Evolutionary conservation across 106 monocot genomes (phyloP).

Genomic region (Iris macrosiphon): DNA sequence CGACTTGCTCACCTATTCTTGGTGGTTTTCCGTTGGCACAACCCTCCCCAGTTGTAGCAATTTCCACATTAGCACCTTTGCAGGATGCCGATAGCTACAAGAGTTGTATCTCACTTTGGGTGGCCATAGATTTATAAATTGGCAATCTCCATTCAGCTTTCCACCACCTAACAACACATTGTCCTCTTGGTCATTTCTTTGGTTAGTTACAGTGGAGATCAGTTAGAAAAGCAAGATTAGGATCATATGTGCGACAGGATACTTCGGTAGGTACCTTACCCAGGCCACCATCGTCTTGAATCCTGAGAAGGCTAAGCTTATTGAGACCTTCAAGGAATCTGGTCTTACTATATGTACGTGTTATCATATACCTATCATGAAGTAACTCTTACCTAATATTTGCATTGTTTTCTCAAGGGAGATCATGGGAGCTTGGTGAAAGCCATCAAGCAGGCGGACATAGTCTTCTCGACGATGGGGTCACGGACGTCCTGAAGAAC

Average conservation of each 20-base stretch:
- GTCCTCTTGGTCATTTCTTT: too few relatives aligned
- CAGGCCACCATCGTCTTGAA: not conserved
- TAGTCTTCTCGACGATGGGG: slow-evolving; percentile 15
- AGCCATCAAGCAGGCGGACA: slow-evolving; percentile 13
- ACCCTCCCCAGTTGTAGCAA: too few relatives aligned
- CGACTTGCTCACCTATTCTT: too few relatives aligned
- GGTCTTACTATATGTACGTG: not conserved
- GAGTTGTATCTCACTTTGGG: not conserved
- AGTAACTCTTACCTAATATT: not conserved
- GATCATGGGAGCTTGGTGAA: slow-evolving; percentile 25
- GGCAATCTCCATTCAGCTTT: not conserved
- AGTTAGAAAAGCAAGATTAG: not conserved
- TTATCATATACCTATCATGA: not conserved
- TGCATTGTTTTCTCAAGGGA: slow-evolving; percentile 7
- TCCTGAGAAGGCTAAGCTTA: not conserved
- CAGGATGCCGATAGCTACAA: too few relatives aligned
- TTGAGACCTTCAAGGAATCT: not conserved
- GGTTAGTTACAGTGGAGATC: too few relatives aligned
- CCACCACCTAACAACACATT: too few relatives aligned
- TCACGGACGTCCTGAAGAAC: not conserved
- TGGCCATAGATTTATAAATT: not conserved
- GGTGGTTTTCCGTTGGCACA: too few relatives aligned
- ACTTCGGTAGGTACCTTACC: not conserved
- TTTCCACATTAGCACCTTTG: too few relatives aligned
- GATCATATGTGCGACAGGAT: slow-evolving; percentile 4